Evolutionary conservation across 108 stramenopile species (phyloP).

Genomic region (Mayamaea pseudoterrestris): DNA sequence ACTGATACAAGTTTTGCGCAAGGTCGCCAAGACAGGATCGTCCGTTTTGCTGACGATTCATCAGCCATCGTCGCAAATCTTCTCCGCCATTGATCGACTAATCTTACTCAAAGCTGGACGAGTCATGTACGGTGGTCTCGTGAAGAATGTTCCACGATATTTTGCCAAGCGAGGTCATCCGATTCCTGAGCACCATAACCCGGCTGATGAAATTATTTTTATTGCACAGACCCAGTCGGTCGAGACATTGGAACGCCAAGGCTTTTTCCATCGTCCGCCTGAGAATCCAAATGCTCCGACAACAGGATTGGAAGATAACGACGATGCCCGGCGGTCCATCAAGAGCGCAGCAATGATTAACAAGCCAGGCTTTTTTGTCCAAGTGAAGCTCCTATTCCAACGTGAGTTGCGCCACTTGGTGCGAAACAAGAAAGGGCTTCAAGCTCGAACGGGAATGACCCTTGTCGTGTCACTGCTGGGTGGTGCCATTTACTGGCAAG

Average conservation of each 20-base stretch:
- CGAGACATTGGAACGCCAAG: too few species aligned
- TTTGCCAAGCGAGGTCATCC: constrained; percentile 35
- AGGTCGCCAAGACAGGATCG: constrained; percentile 41
- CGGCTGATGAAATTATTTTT: constrained; percentile 71
- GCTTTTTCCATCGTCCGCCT: too few species aligned
- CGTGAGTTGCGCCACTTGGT: constrained; percentile 34
- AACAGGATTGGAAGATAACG: too few species aligned
- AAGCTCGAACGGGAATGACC: constrained; percentile 34
- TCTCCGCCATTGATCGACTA: constrained; percentile 41
- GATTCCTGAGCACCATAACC: constrained; percentile 45
- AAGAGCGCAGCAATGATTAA: too few species aligned
- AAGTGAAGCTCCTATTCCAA: constrained; percentile 26
- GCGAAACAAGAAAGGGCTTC: constrained; percentile 36
- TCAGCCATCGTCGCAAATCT: constrained; percentile 67
- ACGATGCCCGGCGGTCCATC: too few species aligned
- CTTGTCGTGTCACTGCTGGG: constrained; percentile 38
- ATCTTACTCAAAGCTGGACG: constrained; percentile 45
- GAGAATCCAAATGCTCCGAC: too few species aligned
- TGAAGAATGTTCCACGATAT: constrained; percentile 8
- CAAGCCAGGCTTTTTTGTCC: too few species aligned
- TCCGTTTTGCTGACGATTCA: constrained; percentile 70
- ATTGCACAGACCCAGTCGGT: too few species aligned
- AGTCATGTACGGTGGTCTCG: constrained; percentile 40
- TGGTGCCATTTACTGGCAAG: constrained; percentile 52
- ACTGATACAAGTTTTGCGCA: constrained; percentile 40